Percentiles rank a stretch among this genome's conserved stretches.
Conservation (phyloP, 805 yeast genomes). For the Monosporozyma servazzii region DNA sequence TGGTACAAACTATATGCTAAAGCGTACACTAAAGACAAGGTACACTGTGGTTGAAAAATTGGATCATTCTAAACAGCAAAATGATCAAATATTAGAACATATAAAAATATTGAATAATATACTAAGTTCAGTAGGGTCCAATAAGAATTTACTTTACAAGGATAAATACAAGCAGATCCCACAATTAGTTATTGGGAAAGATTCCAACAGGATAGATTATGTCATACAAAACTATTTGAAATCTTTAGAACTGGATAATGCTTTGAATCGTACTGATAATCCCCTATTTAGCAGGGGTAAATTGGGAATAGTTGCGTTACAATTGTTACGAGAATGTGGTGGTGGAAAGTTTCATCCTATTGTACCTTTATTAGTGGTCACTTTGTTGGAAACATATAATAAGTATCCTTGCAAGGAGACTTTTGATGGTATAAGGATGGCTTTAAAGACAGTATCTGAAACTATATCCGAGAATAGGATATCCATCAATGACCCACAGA, state of each 20-base stretch:
- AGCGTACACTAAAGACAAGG: background rate
- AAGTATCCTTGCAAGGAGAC: constrained; percentile 13
- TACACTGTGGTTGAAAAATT: background rate
- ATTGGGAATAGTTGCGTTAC: constrained; percentile 21
- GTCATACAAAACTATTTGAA: constrained; percentile 16
- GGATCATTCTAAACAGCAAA: background rate
- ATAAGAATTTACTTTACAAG: constrained; percentile 17
- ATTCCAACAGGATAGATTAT: constrained; percentile 12
- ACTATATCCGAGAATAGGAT: constrained; percentile 13
- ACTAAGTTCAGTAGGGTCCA: constrained; percentile 15
- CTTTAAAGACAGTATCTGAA: constrained; percentile 10
- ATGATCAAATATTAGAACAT: background rate
- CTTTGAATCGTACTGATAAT: constrained; percentile 1
- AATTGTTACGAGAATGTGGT: constrained; percentile 18
- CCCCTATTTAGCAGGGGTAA: constrained; percentile 4
- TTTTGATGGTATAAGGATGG: constrained; percentile 9
- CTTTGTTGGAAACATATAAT: constrained; percentile 12
- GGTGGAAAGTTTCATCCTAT: constrained; percentile 13
- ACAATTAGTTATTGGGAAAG: constrained; percentile 15
- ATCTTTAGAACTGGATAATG: constrained; percentile 16
- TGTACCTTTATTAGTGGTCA: constrained; percentile 14
- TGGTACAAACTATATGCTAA: background rate
- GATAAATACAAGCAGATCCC: constrained; percentile 20
- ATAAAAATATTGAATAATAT: constrained; percentile 16
- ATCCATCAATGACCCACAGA: constrained; percentile 6